These are phyloP conservation scores for Scalesia atractyloides DNA, from an alignment of 129 eudicot species.

Conservation along the genomic window DNA sequence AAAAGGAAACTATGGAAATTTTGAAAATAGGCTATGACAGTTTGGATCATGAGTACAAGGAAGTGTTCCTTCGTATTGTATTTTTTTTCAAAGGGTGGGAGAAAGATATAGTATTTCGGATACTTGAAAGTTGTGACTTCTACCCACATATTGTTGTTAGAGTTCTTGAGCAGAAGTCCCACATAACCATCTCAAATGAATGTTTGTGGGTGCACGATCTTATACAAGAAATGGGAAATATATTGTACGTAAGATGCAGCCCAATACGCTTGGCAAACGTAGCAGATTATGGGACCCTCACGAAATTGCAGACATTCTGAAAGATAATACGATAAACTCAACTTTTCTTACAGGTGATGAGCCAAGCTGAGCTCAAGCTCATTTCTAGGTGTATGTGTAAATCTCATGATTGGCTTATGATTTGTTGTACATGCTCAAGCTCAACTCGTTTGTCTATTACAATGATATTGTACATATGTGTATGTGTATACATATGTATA, in stretches of 20 bases:
- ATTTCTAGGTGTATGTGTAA: no score
- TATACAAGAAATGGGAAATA: conserved; percentile 39
- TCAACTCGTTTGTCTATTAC: background rate
- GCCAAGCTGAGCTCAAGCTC: background rate
- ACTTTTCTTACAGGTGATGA: background rate
- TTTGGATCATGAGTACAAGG: conserved; percentile 13
- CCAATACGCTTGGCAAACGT: conserved; percentile 13
- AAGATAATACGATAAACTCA: conserved; percentile 13
- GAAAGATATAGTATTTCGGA: conserved; percentile 10
- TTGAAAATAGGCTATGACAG: conserved; percentile 36
- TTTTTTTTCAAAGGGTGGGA: conserved; percentile 33
- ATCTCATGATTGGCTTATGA: no score
- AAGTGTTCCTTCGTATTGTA: conserved; percentile 35
- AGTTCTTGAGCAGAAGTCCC: conserved; percentile 29
- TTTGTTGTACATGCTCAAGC: background rate
- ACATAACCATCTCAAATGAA: conserved; percentile 6
- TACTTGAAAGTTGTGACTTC: conserved; percentile 30
- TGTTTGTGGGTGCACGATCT: conserved; percentile 34
- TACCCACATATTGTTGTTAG: conserved; percentile 18
- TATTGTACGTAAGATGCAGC: conserved; percentile 23
- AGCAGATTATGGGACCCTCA: conserved; percentile 27
- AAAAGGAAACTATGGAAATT: conserved; percentile 17
- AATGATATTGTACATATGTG: no score
- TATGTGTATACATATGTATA: no score
- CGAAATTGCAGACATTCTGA: conserved; percentile 25